Percentiles rank a stretch among this genome's conserved stretches.
phyloP scores from a whole-genome alignment of 2,329 filamentous ascomycete genomes.

The Mariannaea elegans region DNA sequence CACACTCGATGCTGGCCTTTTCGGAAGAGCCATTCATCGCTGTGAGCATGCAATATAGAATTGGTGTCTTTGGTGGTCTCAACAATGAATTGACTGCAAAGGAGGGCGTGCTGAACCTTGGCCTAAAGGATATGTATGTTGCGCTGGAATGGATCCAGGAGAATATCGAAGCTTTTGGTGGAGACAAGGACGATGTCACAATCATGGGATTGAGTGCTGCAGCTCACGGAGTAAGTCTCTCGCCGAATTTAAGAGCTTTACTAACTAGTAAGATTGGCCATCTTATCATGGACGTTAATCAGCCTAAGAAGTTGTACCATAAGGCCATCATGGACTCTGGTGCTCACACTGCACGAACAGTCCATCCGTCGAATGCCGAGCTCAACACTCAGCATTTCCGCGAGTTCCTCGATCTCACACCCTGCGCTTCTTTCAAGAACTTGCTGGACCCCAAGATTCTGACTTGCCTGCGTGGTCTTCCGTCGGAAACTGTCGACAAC shows the following conservation, averaged over 20 bases:
- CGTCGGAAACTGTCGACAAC: slow-evolving; percentile 35
- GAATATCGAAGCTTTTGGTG: slow-evolving; percentile 61
- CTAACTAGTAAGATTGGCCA: slow-evolving; percentile 40
- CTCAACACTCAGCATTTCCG: slow-evolving; percentile 43
- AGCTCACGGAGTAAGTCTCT: slow-evolving; percentile 41
- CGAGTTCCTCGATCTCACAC: slow-evolving; percentile 42
- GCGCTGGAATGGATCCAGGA: slow-evolving; percentile 60
- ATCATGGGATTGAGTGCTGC: slow-evolving; percentile 55
- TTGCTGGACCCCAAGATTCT: slow-evolving; percentile 41
- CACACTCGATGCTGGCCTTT: slow-evolving; percentile 59
- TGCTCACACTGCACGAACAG: slow-evolving; percentile 41
- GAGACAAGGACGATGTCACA: slow-evolving; percentile 57
- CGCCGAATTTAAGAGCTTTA: rapidly evolving
- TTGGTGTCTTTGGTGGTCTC: slow-evolving; percentile 67
- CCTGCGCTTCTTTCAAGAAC: slow-evolving; percentile 36
- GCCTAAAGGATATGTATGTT: slow-evolving; percentile 58
- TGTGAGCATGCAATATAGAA: slow-evolving; percentile 57
- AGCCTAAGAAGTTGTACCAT: slow-evolving; percentile 43
- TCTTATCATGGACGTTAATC: slow-evolving; percentile 45
- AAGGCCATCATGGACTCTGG: slow-evolving; percentile 46
- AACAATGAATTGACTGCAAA: slow-evolving; percentile 59
- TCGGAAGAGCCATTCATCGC: slow-evolving; percentile 56
- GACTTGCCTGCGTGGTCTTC: slow-evolving; percentile 34
- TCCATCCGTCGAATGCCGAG: slow-evolving; percentile 37
- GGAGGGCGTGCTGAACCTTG: slow-evolving; percentile 63